Conservation (phyloP, 495 filamentous ascomycete genomes). For the Sphaerosporella brunnea region DNA sequence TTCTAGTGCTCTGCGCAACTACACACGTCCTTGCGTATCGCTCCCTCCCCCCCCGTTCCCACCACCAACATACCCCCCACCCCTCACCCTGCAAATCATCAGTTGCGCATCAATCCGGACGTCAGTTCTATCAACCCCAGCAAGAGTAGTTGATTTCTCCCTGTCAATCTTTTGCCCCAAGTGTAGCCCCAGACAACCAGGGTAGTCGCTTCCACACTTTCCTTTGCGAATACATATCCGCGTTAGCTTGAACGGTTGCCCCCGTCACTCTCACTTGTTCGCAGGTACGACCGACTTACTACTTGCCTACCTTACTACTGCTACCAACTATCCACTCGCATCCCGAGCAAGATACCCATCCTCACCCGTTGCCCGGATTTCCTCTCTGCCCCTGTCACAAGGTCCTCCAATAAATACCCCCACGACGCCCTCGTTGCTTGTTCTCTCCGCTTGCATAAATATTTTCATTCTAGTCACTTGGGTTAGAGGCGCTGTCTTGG, state of each 20-base stretch:
- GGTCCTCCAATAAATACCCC: constrained; percentile 27
- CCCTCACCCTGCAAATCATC: constrained; percentile 9
- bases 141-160: constrained; percentile 15
- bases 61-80: background rate
- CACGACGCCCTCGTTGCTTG: constrained; percentile 21
- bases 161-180: constrained; percentile 21
- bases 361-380: constrained; percentile 25
- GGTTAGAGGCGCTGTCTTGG: constrained; percentile 2
- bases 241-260: constrained; percentile 25
- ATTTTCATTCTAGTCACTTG: constrained; percentile 7
- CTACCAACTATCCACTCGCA: no score
- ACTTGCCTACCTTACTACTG: no score
- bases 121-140: constrained; percentile 14
- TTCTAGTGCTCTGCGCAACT: no score
- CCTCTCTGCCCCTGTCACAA: constrained; percentile 15
- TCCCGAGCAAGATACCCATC: constrained; percentile 20
- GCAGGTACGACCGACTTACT: background rate
- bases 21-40: background rate
- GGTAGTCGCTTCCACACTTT: constrained; percentile 22
- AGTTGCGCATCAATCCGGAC: constrained; percentile 21
- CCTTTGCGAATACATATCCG: constrained; percentile 25
- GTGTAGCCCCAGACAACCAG: constrained; percentile 15
- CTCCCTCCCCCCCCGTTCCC: constrained; percentile 1
- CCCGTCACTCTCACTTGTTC: no score
- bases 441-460: constrained; percentile 7